phyloP scores from a whole-genome alignment of 225 moss, liverwort and hornwort genomes.

The Polytrichum commune region DNA sequence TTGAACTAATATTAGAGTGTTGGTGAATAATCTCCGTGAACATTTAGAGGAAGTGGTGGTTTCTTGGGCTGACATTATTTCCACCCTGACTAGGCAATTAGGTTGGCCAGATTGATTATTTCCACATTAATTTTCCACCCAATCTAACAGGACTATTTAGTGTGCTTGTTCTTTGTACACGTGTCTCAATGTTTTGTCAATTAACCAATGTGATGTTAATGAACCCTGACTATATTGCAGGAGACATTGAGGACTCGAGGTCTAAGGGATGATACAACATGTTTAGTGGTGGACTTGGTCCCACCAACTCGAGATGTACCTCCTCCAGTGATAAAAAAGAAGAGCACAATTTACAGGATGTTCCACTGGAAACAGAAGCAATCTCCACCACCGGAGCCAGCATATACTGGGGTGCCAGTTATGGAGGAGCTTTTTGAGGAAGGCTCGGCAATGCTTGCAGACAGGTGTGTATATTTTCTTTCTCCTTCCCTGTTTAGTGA shows the following conservation, averaged over 20 bases:
- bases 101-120: too few species aligned
- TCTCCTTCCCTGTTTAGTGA: too few species aligned
- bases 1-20: too few species aligned
- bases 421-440: conserved; percentile 84
- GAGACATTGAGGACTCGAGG: conserved; percentile 73
- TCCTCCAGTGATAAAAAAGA: conserved; percentile 42
- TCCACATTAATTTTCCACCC: too few species aligned
- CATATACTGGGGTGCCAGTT: conserved; percentile 30
- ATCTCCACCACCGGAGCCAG: conserved; percentile 15
- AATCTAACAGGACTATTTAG: too few species aligned
- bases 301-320: conserved; percentile 33
- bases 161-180: too few species aligned
- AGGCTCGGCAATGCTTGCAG: conserved; percentile 75
- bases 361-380: conserved; percentile 47
- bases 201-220: too few species aligned
- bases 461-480: conserved; percentile 27
- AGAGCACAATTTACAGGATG: conserved; percentile 46
- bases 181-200: too few species aligned
- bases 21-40: too few species aligned
- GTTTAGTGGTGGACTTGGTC: conserved; percentile 75
- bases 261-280: conserved; percentile 81
- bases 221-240: conserved; percentile 12
- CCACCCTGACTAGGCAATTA: too few species aligned
- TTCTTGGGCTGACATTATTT: too few species aligned
- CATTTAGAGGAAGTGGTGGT: too few species aligned